Conservation (phyloP, 495 filamentous ascomycete species). For the Penicillium ucsense region DNA sequence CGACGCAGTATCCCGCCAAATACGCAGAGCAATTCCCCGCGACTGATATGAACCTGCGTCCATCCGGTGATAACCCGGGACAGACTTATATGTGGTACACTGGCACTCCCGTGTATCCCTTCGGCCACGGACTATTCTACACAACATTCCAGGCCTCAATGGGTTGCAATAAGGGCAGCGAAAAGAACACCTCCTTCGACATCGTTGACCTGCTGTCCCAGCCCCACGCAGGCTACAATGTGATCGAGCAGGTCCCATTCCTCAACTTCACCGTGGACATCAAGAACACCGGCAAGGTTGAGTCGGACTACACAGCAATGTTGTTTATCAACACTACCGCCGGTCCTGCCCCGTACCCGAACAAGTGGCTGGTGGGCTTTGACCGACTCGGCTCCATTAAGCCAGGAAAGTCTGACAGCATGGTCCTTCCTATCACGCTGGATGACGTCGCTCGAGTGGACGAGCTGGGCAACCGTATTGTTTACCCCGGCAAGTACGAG, state of each 20-base stretch:
- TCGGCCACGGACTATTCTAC: constrained; percentile 48
- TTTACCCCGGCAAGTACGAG: constrained; percentile 59
- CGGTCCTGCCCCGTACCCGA: constrained; percentile 52
- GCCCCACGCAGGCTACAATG: constrained; percentile 16
- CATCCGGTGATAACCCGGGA: constrained; percentile 32
- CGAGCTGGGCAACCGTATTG: constrained; percentile 44
- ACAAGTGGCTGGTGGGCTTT: constrained; percentile 55
- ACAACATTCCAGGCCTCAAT: constrained; percentile 34
- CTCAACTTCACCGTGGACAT: constrained; percentile 33
- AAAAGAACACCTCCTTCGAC: constrained; percentile 9
- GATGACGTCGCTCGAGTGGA: constrained; percentile 51
- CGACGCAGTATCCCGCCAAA: constrained; percentile 48
- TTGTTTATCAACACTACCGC: constrained; percentile 43
- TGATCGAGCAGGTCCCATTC: constrained; percentile 30
- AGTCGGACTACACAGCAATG: constrained; percentile 53
- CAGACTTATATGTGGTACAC: constrained; percentile 57
- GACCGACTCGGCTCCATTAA: constrained; percentile 39
- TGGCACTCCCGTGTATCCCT: constrained; percentile 41
- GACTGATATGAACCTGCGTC: constrained; percentile 48
- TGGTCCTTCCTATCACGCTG: constrained; percentile 42
- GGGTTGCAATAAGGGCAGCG: background rate
- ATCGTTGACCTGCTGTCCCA: constrained; percentile 20
- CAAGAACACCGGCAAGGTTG: constrained; percentile 42
- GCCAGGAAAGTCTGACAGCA: constrained; percentile 23
- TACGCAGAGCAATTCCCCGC: constrained; percentile 45